Evolutionary conservation across 208 protist genomes (phyloP).

Genomic region (Plasmodiophora brassicae): DNA sequence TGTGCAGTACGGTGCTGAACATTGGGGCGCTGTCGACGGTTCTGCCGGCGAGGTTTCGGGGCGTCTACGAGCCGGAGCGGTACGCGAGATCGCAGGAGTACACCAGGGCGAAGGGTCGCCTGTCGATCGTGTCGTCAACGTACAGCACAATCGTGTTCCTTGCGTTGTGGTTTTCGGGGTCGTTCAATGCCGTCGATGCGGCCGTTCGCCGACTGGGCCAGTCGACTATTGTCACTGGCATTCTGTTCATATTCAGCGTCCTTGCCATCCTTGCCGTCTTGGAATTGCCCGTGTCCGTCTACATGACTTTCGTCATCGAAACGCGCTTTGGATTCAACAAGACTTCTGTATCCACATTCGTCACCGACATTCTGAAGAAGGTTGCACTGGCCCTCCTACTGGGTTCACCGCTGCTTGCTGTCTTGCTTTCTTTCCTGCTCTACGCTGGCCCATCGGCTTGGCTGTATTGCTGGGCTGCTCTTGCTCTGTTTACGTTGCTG

Average conservation of each 20-base stretch:
- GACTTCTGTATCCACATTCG: background rate
- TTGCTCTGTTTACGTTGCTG: background rate
- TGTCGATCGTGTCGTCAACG: background rate
- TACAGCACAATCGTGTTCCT: background rate
- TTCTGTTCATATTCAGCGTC: background rate
- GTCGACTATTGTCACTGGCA: background rate
- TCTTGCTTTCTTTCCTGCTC: background rate
- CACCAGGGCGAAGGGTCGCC: background rate
- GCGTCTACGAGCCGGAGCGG: too few relatives aligned
- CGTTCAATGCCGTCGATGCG: background rate
- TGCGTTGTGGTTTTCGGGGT: background rate
- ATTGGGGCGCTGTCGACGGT: too few relatives aligned
- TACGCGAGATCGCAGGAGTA: conserved; percentile 7
- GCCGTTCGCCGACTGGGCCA: background rate
- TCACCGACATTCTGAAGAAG: background rate
- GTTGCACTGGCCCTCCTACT: background rate
- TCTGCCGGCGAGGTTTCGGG: too few relatives aligned
- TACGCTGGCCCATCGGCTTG: background rate
- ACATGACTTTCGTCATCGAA: background rate
- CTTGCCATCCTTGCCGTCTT: background rate
- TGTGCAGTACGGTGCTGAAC: too few relatives aligned
- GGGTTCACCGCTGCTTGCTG: background rate
- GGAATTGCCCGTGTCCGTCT: background rate
- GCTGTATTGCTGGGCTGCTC: background rate
- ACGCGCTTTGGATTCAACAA: conserved; percentile 2